A percentile compares a stretch with the other conserved stretches of the same genome.
phyloP scores from a whole-genome alignment of 2,329 filamentous ascomycete species.

The Rhinocladiella similis region DNA sequence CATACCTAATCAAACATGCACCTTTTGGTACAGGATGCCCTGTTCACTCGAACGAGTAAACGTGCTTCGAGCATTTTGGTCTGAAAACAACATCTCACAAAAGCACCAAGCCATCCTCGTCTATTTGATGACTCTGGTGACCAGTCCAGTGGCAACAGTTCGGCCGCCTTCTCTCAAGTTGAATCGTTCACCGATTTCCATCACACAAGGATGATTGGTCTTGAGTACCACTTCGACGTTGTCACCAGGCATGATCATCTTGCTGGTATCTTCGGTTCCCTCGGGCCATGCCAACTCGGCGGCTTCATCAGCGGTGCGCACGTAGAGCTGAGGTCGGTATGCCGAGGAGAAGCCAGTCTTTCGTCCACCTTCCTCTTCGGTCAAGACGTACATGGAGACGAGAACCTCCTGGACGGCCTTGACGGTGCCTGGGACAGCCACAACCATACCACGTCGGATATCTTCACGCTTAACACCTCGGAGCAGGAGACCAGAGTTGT shows the following conservation, averaged over 20 bases:
- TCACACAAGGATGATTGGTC: slow-evolving; percentile 79
- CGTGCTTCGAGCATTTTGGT: too few relatives aligned
- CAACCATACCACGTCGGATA: slow-evolving; percentile 89
- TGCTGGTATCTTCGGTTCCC: slow-evolving; percentile 70
- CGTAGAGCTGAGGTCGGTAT: slow-evolving; percentile 95
- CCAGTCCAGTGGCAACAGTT: slow-evolving; percentile 79
- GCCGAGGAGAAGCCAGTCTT: slow-evolving; percentile 94
- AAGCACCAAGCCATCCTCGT: slow-evolving; percentile 7
- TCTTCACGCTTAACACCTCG: slow-evolving; percentile 97
- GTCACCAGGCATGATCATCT: slow-evolving; percentile 97
- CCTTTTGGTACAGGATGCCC: slow-evolving; percentile 16
- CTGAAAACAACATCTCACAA: not conserved
- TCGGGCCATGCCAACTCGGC: slow-evolving; percentile 85
- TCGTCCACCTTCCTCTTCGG: slow-evolving; percentile 96
- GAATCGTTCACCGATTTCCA: slow-evolving; percentile 92
- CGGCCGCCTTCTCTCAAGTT: slow-evolving; percentile 97
- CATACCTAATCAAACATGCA: slow-evolving; percentile 3
- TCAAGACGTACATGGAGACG: slow-evolving; percentile 93
- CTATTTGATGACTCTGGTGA: slow-evolving; percentile 68
- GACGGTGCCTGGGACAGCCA: slow-evolving; percentile 77
- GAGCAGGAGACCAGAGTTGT: slow-evolving; percentile 96
- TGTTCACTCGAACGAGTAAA: too few relatives aligned
- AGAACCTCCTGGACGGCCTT: slow-evolving; percentile 92
- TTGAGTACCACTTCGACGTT: slow-evolving; percentile 96
- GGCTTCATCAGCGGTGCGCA: slow-evolving; percentile 81